Percentiles rank a stretch among this genome's conserved stretches.
These are phyloP conservation scores for Xylaria cubensis DNA, from an alignment of 495 filamentous ascomycete species.

Conservation along the genomic window DNA sequence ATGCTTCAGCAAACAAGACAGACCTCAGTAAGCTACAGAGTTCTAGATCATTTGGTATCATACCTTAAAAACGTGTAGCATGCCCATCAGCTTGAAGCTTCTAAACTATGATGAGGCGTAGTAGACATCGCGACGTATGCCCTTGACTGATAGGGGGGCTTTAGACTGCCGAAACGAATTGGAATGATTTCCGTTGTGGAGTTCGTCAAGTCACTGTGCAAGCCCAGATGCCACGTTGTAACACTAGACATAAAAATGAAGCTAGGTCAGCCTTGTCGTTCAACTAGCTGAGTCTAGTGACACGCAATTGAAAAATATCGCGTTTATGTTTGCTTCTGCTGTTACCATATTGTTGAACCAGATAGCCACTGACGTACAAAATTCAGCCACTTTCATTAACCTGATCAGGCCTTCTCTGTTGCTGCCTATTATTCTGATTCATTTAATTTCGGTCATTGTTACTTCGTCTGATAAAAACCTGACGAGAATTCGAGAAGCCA, in stretches of 20 bases:
- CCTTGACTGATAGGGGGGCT: background rate
- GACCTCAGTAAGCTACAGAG: background rate
- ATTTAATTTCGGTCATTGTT: conserved; percentile 11
- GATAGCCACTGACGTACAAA: background rate
- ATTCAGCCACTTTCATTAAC: background rate
- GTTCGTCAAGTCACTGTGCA: background rate
- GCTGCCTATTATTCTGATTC: background rate
- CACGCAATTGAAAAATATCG: background rate
- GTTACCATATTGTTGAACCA: background rate
- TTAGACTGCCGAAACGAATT: background rate
- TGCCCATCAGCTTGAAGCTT: background rate
- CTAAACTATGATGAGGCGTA: background rate
- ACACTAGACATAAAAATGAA: background rate
- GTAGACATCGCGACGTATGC: background rate
- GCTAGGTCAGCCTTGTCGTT: conserved; percentile 7
- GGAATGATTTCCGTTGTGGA: background rate
- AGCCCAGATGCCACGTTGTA: conserved; percentile 10
- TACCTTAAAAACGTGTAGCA: background rate
- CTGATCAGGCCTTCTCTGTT: background rate
- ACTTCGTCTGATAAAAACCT: conserved; percentile 73
- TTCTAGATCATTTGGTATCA: background rate
- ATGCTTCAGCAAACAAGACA: background rate
- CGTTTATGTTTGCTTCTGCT: background rate
- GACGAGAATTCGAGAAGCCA: conserved; percentile 92
- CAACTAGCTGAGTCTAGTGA: background rate